Percentiles rank a stretch among this genome's conserved stretches.
These are phyloP conservation scores for Alloascoidea africana DNA, from an alignment of 805 yeast genomes.

Conservation along the genomic window DNA sequence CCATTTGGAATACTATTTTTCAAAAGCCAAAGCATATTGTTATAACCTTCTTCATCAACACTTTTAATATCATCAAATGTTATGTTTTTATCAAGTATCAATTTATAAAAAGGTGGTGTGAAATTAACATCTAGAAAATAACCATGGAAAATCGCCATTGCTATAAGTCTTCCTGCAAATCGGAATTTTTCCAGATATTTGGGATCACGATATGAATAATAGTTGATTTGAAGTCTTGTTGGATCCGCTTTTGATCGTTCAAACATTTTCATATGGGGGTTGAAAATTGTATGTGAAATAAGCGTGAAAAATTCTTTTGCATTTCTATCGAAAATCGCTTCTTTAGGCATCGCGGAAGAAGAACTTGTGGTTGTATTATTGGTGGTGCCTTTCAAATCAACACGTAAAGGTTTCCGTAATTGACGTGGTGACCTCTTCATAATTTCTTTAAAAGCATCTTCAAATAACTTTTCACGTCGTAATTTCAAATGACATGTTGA, in stretches of 20 bases:
- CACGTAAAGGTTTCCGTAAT: no score
- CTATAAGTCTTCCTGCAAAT: slow-evolving; percentile 87
- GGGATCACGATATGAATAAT: slow-evolving; percentile 80
- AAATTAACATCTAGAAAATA: slow-evolving; percentile 87
- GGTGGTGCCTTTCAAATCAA: no score
- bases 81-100: slow-evolving; percentile 63
- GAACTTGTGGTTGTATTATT: no score
- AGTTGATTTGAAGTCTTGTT: no score
- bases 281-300: slow-evolving; percentile 84
- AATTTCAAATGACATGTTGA: no score
- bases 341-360: no score
- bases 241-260: slow-evolving; percentile 78
- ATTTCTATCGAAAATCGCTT: no score
- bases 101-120: slow-evolving; percentile 86
- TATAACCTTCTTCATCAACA: slow-evolving; percentile 81
- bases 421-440: no score
- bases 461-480: no score
- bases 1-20: slow-evolving; percentile 82
- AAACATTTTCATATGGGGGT: slow-evolving; percentile 87
- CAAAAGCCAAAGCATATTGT: slow-evolving; percentile 87
- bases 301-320: slow-evolving; percentile 97
- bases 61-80: slow-evolving; percentile 90
- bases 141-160: slow-evolving; percentile 82
- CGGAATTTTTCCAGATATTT: slow-evolving; percentile 76
- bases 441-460: no score